A percentile compares a stretch with the other conserved stretches of the same genome.
Evolutionary conservation across 139 green algal genomes (phyloP).

Genomic region (Ettlia oleoabundans): DNA sequence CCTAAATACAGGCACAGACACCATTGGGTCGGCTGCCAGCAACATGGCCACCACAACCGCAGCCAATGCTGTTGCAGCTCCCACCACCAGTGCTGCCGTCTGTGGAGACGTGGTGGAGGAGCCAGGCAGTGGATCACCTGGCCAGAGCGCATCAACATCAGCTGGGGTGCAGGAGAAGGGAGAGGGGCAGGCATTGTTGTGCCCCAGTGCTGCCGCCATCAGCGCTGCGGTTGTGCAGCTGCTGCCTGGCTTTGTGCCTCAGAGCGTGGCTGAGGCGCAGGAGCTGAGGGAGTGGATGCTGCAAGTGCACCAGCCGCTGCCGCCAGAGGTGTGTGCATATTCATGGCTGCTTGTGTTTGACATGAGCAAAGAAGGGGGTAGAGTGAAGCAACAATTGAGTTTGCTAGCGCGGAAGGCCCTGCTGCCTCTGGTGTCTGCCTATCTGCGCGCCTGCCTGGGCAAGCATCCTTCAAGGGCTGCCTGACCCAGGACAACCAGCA

Average conservation of each 20-base stretch:
- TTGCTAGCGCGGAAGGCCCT: too few relatives aligned
- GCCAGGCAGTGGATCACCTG: too few relatives aligned
- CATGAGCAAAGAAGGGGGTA: not conserved
- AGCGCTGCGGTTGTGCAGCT: slow-evolving; percentile 69
- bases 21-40: too few relatives aligned
- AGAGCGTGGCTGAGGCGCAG: slow-evolving; percentile 58
- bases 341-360: too few relatives aligned
- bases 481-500: too few relatives aligned
- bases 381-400: not conserved
- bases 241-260: slow-evolving; percentile 58
- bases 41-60: not conserved
- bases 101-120: too few relatives aligned
- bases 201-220: slow-evolving; percentile 25
- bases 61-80: not conserved
- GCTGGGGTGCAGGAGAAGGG: not conserved
- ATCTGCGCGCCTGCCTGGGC: too few relatives aligned
- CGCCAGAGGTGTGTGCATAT: slow-evolving; percentile 30
- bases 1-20: too few relatives aligned
- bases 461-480: too few relatives aligned
- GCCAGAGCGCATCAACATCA: too few relatives aligned
- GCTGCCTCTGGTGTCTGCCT: too few relatives aligned
- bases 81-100: not conserved
- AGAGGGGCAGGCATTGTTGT: slow-evolving; percentile 4
- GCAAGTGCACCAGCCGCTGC: slow-evolving; percentile 53
- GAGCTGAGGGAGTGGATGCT: slow-evolving; percentile 63